Percentiles rank a stretch among this genome's conserved stretches.
Conservation (phyloP, 106 monocot species). For the Ottelia alismoides region DNA sequence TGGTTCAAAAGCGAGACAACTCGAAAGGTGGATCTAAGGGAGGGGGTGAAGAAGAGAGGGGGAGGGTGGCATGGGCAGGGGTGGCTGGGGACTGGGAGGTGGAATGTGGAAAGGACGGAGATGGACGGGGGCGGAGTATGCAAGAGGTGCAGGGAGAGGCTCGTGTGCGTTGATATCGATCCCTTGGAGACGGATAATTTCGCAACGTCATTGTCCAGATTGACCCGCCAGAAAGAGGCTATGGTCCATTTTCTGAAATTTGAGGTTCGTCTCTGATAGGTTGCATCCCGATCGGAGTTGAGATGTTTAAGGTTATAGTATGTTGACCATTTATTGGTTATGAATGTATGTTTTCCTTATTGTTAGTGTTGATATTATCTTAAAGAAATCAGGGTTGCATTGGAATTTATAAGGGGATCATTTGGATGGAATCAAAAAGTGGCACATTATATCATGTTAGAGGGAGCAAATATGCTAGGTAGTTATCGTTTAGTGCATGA, state of each 20-base stretch:
- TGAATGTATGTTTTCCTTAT: not conserved
- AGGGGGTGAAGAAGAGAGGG: conserved; percentile 55
- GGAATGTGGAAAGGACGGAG: conserved; percentile 62
- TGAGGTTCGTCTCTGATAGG: conserved; percentile 68
- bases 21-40: conserved; percentile 41
- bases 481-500: no score
- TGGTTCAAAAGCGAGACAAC: conserved; percentile 67
- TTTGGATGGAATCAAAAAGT: not conserved
- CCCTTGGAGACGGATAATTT: conserved; percentile 71
- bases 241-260: conserved; percentile 44
- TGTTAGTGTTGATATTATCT: not conserved
- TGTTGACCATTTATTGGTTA: no score
- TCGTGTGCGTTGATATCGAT: conserved; percentile 84
- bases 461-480: no score
- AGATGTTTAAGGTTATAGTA: not conserved
- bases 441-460: no score
- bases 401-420: not conserved
- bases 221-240: conserved; percentile 49
- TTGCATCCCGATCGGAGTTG: no score
- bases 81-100: conserved; percentile 76
- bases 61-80: conserved; percentile 96
- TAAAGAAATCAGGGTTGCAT: not conserved
- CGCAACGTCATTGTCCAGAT: conserved; percentile 38
- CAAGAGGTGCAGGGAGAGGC: conserved; percentile 48
- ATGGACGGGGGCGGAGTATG: conserved; percentile 58